Evolutionary conservation across 371 early-diverging fungal species (phyloP), one percentile per base, ranked within the genome.

Genomic region (Mortierella sp.): DNA sequence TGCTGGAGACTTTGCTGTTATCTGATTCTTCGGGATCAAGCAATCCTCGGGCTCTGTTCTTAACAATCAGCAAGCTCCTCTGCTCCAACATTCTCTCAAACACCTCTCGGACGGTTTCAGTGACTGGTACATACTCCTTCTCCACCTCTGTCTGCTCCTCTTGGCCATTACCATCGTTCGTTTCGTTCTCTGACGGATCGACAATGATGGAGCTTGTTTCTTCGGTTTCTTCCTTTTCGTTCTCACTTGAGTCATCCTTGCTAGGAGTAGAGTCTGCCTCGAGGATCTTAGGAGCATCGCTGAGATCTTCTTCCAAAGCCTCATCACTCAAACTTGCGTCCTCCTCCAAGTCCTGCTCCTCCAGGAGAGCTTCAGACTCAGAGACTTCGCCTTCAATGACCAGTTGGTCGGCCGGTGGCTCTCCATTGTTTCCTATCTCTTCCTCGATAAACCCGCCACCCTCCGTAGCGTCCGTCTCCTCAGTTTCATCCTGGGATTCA

Each of bases 11-110:
- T 22, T 43, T 55, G 51, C 24, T 26, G 16, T 12, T 62, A 32
- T 62, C 70, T 3, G 18, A 11, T 10, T 64, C 67, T n/a, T 78
- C 79, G 8, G 75, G 22, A 16, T 70, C 79, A 12, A 71, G 10
- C 22, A 78, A 28, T 3, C 81, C 81, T 10, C 75, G 68, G 20
- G 75, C 81, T 4, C 76, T 64, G 70, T 80, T 80, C 81, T 80
- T 80, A 69, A 80, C 69, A 52, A 80, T 75, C 51, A 75, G 59
- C 20, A 80, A 54, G 45, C 72, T 72, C 4, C 81, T 58, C 22
- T 68, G 72, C 57, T 80, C 81, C 40, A 80, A 40, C 81, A 80
- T 80, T 32, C 81, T 75, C 73, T 75, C 81, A 69, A 80, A 80
- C 28, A 80, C 81, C 20, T 80, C 59, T 2, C 22, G 68, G 11